Conservation (phyloP, 2,329 filamentous ascomycete genomes). For the Stachybotrys elegans region DNA sequence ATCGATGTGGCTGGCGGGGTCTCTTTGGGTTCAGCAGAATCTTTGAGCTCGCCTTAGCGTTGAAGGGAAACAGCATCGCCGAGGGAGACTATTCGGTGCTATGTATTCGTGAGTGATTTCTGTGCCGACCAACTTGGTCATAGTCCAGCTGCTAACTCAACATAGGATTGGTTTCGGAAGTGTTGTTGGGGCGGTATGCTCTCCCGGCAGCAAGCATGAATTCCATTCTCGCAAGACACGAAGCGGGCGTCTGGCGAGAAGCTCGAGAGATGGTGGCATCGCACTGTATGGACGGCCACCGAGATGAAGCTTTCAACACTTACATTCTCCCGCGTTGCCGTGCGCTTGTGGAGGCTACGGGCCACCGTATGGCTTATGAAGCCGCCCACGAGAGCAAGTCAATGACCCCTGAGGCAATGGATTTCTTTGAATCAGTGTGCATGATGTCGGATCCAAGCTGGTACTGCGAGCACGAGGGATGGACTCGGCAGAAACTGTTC, state of each 20-base stretch:
- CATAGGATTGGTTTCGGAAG: constrained; percentile 18
- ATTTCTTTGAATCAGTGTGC: constrained; percentile 9
- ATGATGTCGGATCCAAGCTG: constrained; percentile 9
- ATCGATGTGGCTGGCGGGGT: constrained; percentile 23
- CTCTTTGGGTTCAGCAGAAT: constrained; percentile 19
- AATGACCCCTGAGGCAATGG: constrained; percentile 5
- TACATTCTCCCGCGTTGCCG: constrained; percentile 18
- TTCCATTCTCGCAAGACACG: constrained; percentile 15
- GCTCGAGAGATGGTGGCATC: constrained; percentile 6
- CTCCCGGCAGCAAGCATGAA: constrained; percentile 10
- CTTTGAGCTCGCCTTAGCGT: constrained; percentile 11
- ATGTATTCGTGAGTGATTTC: constrained; percentile 22
- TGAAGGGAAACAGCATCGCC: constrained; percentile 17
- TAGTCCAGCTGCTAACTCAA: not conserved
- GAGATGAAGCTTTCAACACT: constrained; percentile 14
- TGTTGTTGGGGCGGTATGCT: constrained; percentile 17
- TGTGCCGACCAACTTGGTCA: not conserved
- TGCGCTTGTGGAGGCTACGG: constrained; percentile 16
- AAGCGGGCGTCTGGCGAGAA: constrained; percentile 16
- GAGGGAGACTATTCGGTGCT: constrained; percentile 21
- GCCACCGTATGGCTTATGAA: constrained; percentile 24
- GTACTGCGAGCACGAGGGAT: constrained; percentile 8
- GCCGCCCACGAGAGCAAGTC: constrained; percentile 8
- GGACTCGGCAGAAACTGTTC: too few relatives aligned
- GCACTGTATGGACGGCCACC: too few relatives aligned